Base-by-base conservation (phyloP, 225 moss, liverwort and hornwort genomes). In the Ulota crispa region DNA sequence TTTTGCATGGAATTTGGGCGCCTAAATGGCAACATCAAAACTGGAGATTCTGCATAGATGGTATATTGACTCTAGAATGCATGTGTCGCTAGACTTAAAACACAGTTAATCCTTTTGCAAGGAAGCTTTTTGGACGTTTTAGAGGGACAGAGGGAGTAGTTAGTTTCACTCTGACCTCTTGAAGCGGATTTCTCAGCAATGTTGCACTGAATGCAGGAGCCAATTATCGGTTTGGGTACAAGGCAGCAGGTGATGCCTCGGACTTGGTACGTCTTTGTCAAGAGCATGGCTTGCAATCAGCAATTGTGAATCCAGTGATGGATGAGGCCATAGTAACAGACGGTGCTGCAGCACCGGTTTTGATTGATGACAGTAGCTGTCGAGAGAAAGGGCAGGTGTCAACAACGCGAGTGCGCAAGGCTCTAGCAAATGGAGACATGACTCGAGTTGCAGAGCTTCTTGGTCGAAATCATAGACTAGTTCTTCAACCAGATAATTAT, bases 331-430 rank as follows among this genome's bases (percentile, higher is more conserved):
- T 72, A 18, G 60, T 74, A 47, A 12, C 72, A 42, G 76, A 76
- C 14, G 14, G 4, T 45, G 13, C 45, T 6, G 47, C 73, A 27
- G 57, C 77, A 14, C 79, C 87, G 50, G 36, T 81, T 85, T 26
- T 83, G 79, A 68, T 82, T 77, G 86, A 88, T 54, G 85, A 78
- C 30, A 89, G 65, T 52, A 88, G 62, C 45, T 90, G 89, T 85
- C 87, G 92, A 76, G 97, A 98, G 81, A 98, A 95, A 84, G 97
- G 97, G 21, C 95, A 98, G 83, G 93, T 98, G 10, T 98, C 97
- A 3, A 94, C 97, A 59, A 98, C 97, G 36, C 87, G 94, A 70
- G 90, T 98, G 32, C 92, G 97, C 39, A 85, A 89, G 79, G 95
- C 94, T 24, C 80, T 98, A 30, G 94, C 92, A 32, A 60, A 79